Base-by-base conservation (phyloP, 306 rosid species). In the Sesbania bispinosa region DNA sequence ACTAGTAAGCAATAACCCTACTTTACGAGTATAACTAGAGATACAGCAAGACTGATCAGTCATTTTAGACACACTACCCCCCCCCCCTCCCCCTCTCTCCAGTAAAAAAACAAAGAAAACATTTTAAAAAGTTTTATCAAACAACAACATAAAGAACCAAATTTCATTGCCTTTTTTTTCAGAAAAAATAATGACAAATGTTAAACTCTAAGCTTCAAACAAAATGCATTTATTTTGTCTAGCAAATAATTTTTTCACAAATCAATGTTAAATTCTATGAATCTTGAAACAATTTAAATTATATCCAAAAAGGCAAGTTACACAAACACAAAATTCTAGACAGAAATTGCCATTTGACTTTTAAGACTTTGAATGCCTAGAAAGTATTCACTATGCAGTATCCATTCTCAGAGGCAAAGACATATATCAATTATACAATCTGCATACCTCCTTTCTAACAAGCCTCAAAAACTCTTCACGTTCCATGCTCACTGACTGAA, bases 381-480 rank as follows among this genome's bases (percentile, higher is more conserved):
- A 64, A 63, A 41, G 4, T 27, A 19, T 59, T 73, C 46, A 38
- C 66, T 24, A 58, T 15, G 35, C 21, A 27, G 41, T 9, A 60
- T 42, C 16, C 42, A 58, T 24, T 35, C 23, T n/a, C 36, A 42
- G 38, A 19, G 7, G 2, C 9, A 65, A 20, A 66, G 15, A 57
- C 43, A 54, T 18, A 9, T 4, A 38, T 48, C 10, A 39, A 61
- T 67, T 58, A 7, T 4, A 67, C 16, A 43, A 54, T 61, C 61
- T 8, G 39, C 45, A 27, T 79, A 92, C 97, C 97, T 92, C 97
- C 79, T 92, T 87, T 45, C 77, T 87, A 23, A 92, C 93, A 51
- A 92, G 96, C 21, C 87, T 80, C 71, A 92, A 65, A 73, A 92
- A 92, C 75, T 89, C 92, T 82, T 92, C 93, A 42, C 97, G 89